Evolutionary conservation across 129 eudicot species (phyloP).

Genomic region (Gnaphalium uliginosum): DNA sequence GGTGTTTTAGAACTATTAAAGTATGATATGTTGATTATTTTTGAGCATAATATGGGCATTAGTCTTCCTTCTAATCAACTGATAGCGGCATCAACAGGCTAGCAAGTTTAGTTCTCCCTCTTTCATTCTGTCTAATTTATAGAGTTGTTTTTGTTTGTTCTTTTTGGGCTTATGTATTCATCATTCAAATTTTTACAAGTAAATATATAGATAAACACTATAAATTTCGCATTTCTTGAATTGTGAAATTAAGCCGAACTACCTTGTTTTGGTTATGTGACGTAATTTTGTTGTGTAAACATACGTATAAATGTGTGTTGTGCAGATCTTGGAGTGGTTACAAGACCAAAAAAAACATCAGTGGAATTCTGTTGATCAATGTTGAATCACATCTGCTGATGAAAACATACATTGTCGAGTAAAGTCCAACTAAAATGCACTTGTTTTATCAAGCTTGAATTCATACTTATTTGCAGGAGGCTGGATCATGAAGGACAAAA

Average conservation of each 20-base stretch:
- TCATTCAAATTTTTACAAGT: not conserved
- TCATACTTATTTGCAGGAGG: not conserved
- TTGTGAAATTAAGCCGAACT: not conserved
- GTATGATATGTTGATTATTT: conserved; percentile 43
- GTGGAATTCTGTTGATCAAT: too few species aligned
- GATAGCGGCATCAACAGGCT: not conserved
- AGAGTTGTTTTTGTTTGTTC: not conserved
- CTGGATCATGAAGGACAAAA: too few species aligned
- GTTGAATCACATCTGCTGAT: too few species aligned
- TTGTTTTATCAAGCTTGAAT: not conserved
- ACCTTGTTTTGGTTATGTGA: not conserved
- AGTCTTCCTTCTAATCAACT: not conserved
- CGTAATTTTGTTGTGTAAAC: not conserved
- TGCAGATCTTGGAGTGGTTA: too few species aligned
- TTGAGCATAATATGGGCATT: conserved; percentile 11
- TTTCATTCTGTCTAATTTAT: not conserved
- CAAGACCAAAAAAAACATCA: too few species aligned
- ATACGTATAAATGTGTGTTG: not conserved
- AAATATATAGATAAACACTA: too few species aligned
- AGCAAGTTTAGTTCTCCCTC: not conserved
- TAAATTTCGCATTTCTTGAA: not conserved
- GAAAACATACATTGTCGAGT: too few species aligned
- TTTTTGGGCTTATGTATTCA: not conserved
- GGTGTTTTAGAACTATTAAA: conserved; percentile 48
- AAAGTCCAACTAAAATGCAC: not conserved